Percentiles rank a stretch among this genome's conserved stretches.
Conservation (phyloP, 768 basidiomycete genomes). For the Collybia sordida region DNA sequence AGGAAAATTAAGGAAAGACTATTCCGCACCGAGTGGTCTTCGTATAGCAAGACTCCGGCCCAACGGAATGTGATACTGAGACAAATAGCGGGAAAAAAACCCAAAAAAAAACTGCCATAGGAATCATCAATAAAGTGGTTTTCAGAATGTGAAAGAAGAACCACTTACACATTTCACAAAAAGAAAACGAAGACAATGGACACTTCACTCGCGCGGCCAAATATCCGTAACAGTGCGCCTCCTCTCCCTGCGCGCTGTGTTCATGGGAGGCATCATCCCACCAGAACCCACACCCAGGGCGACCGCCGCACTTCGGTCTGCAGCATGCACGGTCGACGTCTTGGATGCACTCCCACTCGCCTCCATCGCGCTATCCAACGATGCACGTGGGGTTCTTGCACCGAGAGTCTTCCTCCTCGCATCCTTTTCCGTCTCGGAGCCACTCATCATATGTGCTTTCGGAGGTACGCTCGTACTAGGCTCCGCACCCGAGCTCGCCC, state of each 20-base stretch:
- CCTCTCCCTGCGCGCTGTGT: constrained; percentile 31
- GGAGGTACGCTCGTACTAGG: constrained; percentile 18
- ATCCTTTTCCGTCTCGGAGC: constrained; percentile 51
- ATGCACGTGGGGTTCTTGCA: constrained; percentile 36
- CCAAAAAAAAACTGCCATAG: neutral
- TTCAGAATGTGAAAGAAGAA: constrained; percentile 4
- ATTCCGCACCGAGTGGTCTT: neutral
- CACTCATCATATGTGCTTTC: constrained; percentile 23
- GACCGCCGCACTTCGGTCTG: constrained; percentile 40
- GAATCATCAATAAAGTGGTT: neutral
- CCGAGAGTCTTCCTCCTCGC: constrained; percentile 37
- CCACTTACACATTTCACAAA: neutral
- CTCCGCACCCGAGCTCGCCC: constrained; percentile 19
- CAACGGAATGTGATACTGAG: neutral
- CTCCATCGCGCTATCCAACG: constrained; percentile 39
- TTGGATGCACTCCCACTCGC: constrained; percentile 20
- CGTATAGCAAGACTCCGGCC: neutral
- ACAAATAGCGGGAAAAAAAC: neutral
- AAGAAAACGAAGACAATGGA: constrained; percentile 4
- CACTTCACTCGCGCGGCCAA: constrained; percentile 27
- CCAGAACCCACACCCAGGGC: constrained; percentile 8
- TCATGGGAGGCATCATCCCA: constrained; percentile 13
- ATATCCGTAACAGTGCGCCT: constrained; percentile 47
- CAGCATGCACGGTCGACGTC: constrained; percentile 32
- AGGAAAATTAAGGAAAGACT: neutral